Base-by-base conservation (phyloP, 768 basidiomycete species). In the Agaricus sinodeliciosus region DNA sequence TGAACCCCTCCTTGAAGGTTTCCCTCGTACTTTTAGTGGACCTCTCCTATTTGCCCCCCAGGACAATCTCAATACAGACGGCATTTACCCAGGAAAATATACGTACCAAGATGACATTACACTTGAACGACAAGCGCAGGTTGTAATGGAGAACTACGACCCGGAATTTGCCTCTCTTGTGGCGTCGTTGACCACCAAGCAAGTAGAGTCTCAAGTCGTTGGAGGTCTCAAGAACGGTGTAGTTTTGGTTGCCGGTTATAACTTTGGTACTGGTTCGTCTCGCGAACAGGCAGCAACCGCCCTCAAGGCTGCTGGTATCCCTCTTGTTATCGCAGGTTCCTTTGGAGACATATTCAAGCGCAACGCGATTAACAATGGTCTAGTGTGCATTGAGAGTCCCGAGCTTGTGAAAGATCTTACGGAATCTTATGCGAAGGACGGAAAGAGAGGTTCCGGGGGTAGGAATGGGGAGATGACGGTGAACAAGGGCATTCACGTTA, bases 61-160 rank as follows among this genome's bases (percentile, higher is more conserved):
- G 63, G 96, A 99, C 67, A 99, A 99, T 64, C 69, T 99, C 55
- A 98, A 94, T 67, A 99, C 96, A 1, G 96, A 99, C 63, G 96
- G 90, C 0, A 92, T 99, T 62, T 99, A 99, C 71, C 96, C 96
- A 0, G 95, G 95, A 16, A 98, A 96, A 69, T 98, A 96, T 69
- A 99, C 95, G 5, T 99, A 99, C 69, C 94, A 96, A 69, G 96
- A 99, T 66, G 96, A 97, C 63, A 96, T 99, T 66, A 97, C 95
- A 1, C 91, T 93, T 34, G 87, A 85, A 56, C 81, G 85, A 26
- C 96, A 98, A 67, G 94, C 93, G 2, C 82, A 96, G 62, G 88
- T 98, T 18, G 95, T 97, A 37, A 97, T 98, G 94, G 95, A 99
- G 72, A 99, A 98, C 73, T 98, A 99, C 68, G 95, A 99, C 62